Percentiles rank a stretch among this genome's conserved stretches.
Conservation (phyloP, 108 stramenopile genomes). For the Skeletonema grethae region DNA sequence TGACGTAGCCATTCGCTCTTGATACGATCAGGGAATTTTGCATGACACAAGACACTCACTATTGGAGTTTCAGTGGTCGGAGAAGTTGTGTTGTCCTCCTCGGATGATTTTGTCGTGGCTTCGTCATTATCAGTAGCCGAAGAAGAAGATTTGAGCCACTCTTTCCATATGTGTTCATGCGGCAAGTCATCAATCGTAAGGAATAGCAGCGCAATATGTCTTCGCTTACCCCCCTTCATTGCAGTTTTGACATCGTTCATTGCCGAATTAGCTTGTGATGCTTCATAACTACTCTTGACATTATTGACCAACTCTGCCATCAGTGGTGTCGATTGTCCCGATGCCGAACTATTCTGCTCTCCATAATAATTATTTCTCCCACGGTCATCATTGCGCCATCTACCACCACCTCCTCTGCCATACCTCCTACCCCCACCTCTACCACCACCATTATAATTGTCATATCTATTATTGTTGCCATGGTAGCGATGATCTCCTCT, state of each 20-base stretch:
- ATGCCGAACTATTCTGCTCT: conserved; percentile 12
- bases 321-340: not conserved
- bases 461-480: not conserved
- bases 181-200: conserved; percentile 83
- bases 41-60: conserved; percentile 78
- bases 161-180: conserved; percentile 84
- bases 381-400: conserved; percentile 17
- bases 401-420: conserved; percentile 8
- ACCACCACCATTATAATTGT: not conserved
- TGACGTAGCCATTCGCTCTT: conserved; percentile 66
- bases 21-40: conserved; percentile 82
- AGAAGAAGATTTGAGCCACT: conserved; percentile 59
- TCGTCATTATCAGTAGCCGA: not conserved
- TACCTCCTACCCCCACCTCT: conserved; percentile 11
- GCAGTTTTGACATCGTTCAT: not conserved
- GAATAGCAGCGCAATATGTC: conserved; percentile 68
- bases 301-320: conserved; percentile 6
- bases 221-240: conserved; percentile 24
- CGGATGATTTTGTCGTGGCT: not conserved
- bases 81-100: not conserved
- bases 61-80: not conserved
- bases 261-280: not conserved
- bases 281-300: conserved; percentile 6
- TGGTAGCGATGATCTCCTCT: conserved; percentile 1
- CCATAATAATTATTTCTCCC: conserved; percentile 14